phyloP scores from a whole-genome alignment of 495 filamentous ascomycete species.

The Terfezia claveryi region DNA sequence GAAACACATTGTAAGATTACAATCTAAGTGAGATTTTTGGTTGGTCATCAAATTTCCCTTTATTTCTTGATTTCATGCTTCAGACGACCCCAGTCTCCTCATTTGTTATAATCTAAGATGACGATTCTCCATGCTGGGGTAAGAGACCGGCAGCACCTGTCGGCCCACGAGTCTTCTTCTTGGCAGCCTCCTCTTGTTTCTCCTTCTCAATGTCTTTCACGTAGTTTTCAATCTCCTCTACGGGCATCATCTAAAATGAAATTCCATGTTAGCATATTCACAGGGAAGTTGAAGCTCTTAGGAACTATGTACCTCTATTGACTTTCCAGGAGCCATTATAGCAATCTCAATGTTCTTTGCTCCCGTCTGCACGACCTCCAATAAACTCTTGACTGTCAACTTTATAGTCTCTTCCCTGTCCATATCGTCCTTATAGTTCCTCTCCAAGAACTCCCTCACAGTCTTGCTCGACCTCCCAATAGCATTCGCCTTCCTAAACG shows the following conservation, averaged over 20 bases:
- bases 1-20: too few species aligned
- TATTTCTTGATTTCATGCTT: too few species aligned
- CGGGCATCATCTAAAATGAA: constrained; percentile 45
- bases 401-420: constrained; percentile 90
- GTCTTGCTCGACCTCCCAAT: constrained; percentile 97
- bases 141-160: not conserved
- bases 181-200: constrained; percentile 94
- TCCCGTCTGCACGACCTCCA: constrained; percentile 95
- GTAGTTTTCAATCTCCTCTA: constrained; percentile 86
- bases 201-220: constrained; percentile 97
- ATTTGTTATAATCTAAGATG: too few species aligned
- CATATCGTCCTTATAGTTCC: constrained; percentile 95
- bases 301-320: constrained; percentile 33
- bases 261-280: not conserved
- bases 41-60: too few species aligned
- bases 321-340: constrained; percentile 87
- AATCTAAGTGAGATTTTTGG: too few species aligned
- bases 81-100: too few species aligned
- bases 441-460: constrained; percentile 89
- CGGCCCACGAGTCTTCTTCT: constrained; percentile 54
- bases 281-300: not conserved
- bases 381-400: constrained; percentile 85
- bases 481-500: constrained; percentile 85
- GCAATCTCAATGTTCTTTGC: constrained; percentile 99
- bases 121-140: not conserved